These are phyloP conservation scores for Alternaria arbusti DNA, from an alignment of 2,329 filamentous ascomycete genomes.

Conservation along the genomic window DNA sequence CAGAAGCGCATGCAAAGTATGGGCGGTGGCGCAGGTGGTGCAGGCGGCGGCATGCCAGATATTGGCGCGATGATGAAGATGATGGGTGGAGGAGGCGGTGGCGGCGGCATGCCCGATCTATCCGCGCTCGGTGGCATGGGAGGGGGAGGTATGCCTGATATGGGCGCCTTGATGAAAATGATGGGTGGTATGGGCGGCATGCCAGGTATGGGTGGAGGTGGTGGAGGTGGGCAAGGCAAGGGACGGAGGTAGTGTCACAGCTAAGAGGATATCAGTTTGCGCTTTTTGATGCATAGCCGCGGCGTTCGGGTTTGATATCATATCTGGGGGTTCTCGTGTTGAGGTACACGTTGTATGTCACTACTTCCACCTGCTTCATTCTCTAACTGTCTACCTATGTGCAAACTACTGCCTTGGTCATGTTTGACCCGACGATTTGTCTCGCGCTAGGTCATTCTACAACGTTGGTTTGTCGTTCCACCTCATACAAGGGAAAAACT, in stretches of 20 bases:
- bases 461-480: not conserved
- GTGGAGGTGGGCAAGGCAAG: slow-evolving; percentile 24
- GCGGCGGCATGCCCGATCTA: slow-evolving; percentile 69
- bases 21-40: slow-evolving; percentile 71
- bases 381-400: not conserved
- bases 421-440: not conserved
- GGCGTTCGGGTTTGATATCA: slow-evolving; percentile 11
- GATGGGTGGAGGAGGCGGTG: slow-evolving; percentile 72
- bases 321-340: not conserved
- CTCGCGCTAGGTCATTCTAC: not conserved
- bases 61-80: slow-evolving; percentile 91
- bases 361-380: not conserved
- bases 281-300: slow-evolving; percentile 12
- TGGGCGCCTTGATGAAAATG: slow-evolving; percentile 46
- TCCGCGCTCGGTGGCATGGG: slow-evolving; percentile 65
- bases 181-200: slow-evolving; percentile 45
- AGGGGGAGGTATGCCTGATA: slow-evolving; percentile 55
- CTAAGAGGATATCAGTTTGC: slow-evolving; percentile 4
- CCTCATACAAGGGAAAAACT: not conserved
- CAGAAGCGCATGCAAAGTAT: slow-evolving; percentile 93
- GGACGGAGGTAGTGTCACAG: slow-evolving; percentile 26
- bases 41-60: slow-evolving; percentile 69
- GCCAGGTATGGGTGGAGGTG: slow-evolving; percentile 35
- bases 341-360: not conserved
- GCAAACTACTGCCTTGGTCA: not conserved